Base-by-base conservation (phyloP, 2,329 filamentous ascomycete genomes). In the Phaeoacremonium minimum region DNA sequence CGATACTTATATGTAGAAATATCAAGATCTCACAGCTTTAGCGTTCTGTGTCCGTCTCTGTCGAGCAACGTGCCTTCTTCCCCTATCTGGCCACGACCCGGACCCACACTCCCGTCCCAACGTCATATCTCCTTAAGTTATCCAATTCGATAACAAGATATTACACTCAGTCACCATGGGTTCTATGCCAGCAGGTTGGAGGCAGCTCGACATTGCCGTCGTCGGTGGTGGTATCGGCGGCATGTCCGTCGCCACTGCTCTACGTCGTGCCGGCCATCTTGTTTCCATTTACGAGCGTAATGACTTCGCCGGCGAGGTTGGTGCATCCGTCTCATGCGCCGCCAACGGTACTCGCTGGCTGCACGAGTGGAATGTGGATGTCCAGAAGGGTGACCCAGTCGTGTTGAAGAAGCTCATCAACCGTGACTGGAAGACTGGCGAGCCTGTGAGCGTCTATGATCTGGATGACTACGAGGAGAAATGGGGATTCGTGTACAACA, bases 341-440 rank as follows among this genome's bases (percentile, higher is more conserved):
- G 80, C 82, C 8, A 86, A 86, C 47, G 82, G 81, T 7, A 82
- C 80, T 2, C 69, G 77, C 32, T 86, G 80, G 80, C 61, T 86
- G 7, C 73, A 83, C 42, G 77, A 83, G 53, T 86, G 82, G 82
- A 64, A 64, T 0, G 77, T 85, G 2, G 76, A 85, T 47, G 64
- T 85, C 2, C 61, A 61, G 12, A 77, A 77, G 48, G 82, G 80
- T 7, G 74, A 83, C 39, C 80, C 80, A 0, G 81, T 86, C 2
- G 62, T 85, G 2, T 59, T 86, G 33, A 69, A 68, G 56, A 79
- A 79, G 49, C 67, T 86, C 35, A 85, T 86, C 60, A 83, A 79
- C 53, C 72, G 76, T 4, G 80, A 85, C 57, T 86, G 81, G 81
- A 72, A 75, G 52, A 85, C 80, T 1, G 82, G 82, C 1, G 75